Base-by-base conservation (phyloP, 2,329 filamentous ascomycete species). In the Chrysosporium queenslandicum region DNA sequence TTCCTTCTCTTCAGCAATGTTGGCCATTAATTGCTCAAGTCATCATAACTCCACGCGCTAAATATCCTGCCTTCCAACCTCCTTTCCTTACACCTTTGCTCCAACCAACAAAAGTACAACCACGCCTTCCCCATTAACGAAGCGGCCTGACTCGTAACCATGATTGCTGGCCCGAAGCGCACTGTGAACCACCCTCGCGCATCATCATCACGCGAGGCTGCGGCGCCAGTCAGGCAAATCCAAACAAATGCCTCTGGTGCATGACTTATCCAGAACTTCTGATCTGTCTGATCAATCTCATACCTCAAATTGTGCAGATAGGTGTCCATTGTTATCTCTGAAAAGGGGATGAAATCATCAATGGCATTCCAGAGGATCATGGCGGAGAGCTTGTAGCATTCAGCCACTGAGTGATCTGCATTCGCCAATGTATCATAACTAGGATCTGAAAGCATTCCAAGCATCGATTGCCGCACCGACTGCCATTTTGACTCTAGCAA, bases 191-290 rank as follows among this genome's bases (percentile, higher is more conserved):
- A 54, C 30, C 39, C 41, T 18, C 52, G 52, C 9, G 32, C 39
- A 37, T 36, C 14, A 12, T 23, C 16, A 20, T 46, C 41, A 11
- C 30, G 39, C 16, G 52, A 54, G 4, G 46, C 46, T 12, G 46
- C 40, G 12, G 34, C 46, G 6, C 46, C 52, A 16, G 46, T 54
- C 29, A 50, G 34, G 12, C 52, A 42, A 25, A 39, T 46, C 52
- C 52, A 54, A 16, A 54, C 47, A 20, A 54, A 54, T 3, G 20
- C 34, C 41, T 46, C 48, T 42, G 52, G 52, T 3, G 52, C 47
- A 40, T 46, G 14, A 18, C 20, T 46, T 27, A 50, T 46, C 52
- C 52, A 54, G 11, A 46, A 41, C 6, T 18, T 27, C 7, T 37
- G 39, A 20, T 54, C 52, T 5, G 41, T 50, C 12, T 46, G 40